Evolutionary conservation across 2,329 filamentous ascomycete genomes (phyloP).

Genomic region (Colletotrichum coccodes): DNA sequence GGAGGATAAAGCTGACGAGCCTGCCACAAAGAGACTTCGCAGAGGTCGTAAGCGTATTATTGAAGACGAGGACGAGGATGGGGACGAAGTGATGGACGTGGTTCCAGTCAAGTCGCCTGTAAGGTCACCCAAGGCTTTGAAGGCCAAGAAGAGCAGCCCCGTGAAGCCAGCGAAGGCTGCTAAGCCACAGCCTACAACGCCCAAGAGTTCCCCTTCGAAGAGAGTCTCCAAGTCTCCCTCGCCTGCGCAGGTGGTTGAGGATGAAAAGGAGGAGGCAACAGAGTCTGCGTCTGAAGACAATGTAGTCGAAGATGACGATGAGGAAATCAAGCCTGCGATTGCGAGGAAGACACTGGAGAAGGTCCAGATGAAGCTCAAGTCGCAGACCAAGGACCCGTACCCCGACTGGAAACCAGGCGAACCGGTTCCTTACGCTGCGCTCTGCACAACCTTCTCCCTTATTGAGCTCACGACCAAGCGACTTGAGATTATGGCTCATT

Average conservation of each 20-base stretch:
- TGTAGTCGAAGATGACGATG: constrained; percentile 58
- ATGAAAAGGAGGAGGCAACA: constrained; percentile 40
- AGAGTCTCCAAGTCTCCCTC: constrained; percentile 13
- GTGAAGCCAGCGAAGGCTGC: constrained; percentile 27
- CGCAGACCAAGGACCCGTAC: constrained; percentile 81
- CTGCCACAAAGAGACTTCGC: constrained; percentile 67
- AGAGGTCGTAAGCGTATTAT: constrained; percentile 54
- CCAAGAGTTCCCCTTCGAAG: constrained; percentile 29
- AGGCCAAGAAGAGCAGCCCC: neutral
- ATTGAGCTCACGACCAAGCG: constrained; percentile 96
- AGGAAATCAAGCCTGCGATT: constrained; percentile 74
- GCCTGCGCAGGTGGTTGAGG: constrained; percentile 39
- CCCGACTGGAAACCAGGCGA: constrained; percentile 92
- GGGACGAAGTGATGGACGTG: constrained; percentile 55
- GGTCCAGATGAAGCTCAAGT: constrained; percentile 79
- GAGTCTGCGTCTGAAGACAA: constrained; percentile 60
- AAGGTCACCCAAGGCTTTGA: constrained; percentile 27
- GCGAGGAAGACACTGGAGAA: constrained; percentile 82
- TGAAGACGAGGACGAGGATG: constrained; percentile 63
- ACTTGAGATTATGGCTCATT: constrained; percentile 87
- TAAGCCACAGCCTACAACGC: constrained; percentile 36
- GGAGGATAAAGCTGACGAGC: constrained; percentile 67
- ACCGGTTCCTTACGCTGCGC: constrained; percentile 91
- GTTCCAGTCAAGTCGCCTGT: constrained; percentile 35
- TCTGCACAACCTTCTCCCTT: constrained; percentile 94